A percentile compares a stretch with the other conserved stretches of the same genome.
These are phyloP conservation scores for Suillus discolor DNA, from an alignment of 768 basidiomycete genomes.

Conservation along the genomic window DNA sequence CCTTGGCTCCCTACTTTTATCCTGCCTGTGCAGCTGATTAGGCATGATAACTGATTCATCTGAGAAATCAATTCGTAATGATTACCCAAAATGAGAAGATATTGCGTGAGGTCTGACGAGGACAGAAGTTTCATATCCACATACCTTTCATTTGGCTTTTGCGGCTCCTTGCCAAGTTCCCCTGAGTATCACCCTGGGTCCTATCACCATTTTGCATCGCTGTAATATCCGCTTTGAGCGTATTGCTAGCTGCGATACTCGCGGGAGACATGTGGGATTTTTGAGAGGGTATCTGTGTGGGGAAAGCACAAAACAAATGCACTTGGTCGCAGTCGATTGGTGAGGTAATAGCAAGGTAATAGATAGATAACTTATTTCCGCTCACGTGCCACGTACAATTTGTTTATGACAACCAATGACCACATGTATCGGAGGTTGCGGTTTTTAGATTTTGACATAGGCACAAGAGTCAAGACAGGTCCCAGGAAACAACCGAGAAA, in stretches of 20 bases:
- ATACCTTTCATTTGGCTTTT: constrained; percentile 1
- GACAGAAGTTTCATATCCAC: background rate
- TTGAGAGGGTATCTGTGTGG: background rate
- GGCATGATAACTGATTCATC: background rate
- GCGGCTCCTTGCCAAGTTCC: background rate
- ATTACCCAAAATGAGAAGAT: background rate
- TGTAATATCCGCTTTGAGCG: constrained; percentile 3
- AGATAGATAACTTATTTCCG: background rate
- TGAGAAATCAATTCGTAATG: background rate
- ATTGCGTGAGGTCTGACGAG: background rate
- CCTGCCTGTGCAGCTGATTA: background rate
- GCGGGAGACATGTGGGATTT: background rate
- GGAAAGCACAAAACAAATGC: background rate
- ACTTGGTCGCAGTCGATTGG: background rate
- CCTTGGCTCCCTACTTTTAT: background rate
- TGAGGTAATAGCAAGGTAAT: constrained; percentile 3
- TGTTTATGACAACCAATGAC: background rate
- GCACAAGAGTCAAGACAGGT: background rate
- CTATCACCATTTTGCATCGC: background rate
- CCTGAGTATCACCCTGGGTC: constrained; percentile 5
- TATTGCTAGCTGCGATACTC: background rate
- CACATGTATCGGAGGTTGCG: background rate
- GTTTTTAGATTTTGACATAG: background rate
- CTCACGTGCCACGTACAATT: background rate
- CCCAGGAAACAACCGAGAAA: background rate